These are phyloP conservation scores for Gonium pectorale DNA, from an alignment of 139 green algal genomes.

Conservation along the genomic window DNA sequence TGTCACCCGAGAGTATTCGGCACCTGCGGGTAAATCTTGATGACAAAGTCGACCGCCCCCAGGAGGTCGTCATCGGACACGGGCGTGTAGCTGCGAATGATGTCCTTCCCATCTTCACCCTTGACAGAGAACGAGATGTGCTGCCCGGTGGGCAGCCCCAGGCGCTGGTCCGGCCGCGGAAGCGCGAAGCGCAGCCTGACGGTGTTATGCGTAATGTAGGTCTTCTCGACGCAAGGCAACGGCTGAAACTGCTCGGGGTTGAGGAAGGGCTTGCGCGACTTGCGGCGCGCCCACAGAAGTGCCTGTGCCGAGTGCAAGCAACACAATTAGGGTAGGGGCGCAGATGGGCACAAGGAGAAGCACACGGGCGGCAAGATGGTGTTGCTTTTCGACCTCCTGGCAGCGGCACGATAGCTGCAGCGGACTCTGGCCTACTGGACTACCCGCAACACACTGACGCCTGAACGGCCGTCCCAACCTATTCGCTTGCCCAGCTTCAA, in stretches of 20 bases:
- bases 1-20: too few species aligned
- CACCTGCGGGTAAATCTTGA: conserved; percentile 87
- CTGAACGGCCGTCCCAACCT: too few species aligned
- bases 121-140: conserved; percentile 83
- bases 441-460: too few species aligned
- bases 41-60: conserved; percentile 87
- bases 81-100: conserved; percentile 87
- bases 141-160: conserved; percentile 89
- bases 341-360: too few species aligned
- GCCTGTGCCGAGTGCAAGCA: conserved; percentile 8
- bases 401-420: too few species aligned
- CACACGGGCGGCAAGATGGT: too few species aligned
- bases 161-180: conserved; percentile 64
- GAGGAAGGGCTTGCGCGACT: conserved; percentile 61
- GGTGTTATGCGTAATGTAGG: conserved; percentile 77
- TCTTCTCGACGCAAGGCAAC: conserved; percentile 56
- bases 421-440: too few species aligned
- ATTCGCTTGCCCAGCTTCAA: too few species aligned
- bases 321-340: too few species aligned
- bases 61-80: conserved; percentile 68
- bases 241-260: conserved; percentile 63
- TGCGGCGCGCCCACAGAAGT: neutral
- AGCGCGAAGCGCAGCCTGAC: conserved; percentile 78
- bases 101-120: conserved; percentile 67
- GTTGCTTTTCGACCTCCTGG: too few species aligned